Base-by-base conservation (phyloP, 305 asterid genomes). In the Ajuga reptans region DNA sequence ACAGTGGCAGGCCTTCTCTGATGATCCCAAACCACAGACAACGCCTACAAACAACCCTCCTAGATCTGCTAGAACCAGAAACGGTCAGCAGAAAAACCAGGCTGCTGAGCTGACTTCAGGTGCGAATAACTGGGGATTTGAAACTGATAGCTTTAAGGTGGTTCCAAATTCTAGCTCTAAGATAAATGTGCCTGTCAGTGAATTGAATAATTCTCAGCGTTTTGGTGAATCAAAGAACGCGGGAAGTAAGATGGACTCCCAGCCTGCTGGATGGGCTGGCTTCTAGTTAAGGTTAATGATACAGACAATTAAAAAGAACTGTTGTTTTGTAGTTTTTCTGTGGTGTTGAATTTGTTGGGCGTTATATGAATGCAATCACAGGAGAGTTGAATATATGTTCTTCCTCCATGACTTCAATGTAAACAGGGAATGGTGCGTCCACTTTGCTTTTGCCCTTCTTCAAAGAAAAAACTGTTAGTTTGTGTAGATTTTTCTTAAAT, bases 231-330 rank as follows among this genome's bases (percentile, higher is more conserved):
- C 78, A 33, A 88, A 83, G 87, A 78, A 75, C 68, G 47, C 59
- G 29, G 91, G 73, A 29, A 85, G 75, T 70, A 87, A 81, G 83
- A 71, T 84, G 18, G 81, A 79, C 17, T 58, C 93, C 56, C 95
- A 85, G 75, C 98, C 98, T 60, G 89, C 96, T 63, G 98, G 98
- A 50, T 92, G 98, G 98, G 98, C 97, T 59, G 98, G 98, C 52
- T 92, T 90, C 82, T 90, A 83, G 85, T 53, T 59, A 51, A 42
- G 24, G 54, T 24, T 47, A 50, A 6, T 9, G 60, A 55, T 41
- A 65, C 60, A 64, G 53, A 55, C 61, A 50, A 68, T 33, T 70
- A 51, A 9, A 56, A 54, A 34, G 47, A 39, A 36, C 53, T 6
- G 21, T 12, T 17, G 46, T 37, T 27, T 43, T 42, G 0, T 63